Base-by-base conservation (phyloP, 2,329 filamentous ascomycete genomes). In the Exophiala bonariae region DNA sequence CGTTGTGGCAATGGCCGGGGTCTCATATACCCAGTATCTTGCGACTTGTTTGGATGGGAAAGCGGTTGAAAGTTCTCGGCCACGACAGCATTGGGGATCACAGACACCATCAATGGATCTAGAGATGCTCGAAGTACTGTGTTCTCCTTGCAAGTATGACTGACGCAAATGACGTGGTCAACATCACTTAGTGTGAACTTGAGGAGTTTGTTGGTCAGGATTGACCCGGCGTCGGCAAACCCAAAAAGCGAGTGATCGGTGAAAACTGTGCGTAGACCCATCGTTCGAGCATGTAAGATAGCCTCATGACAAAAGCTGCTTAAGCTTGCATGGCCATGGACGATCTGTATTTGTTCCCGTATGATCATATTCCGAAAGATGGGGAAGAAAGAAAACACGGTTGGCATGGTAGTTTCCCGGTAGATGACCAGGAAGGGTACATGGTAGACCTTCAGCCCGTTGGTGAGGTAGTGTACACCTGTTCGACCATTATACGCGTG, bases 121-220 rank as follows among this genome's bases (percentile, higher is more conserved):
- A 99, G 79, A 0, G 92, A 96, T 3, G 93, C 93, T 61, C 93
- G 81, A 8, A 99, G 80, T 5, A 97, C 93, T 0, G 93, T 99
- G 63, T 99, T 99, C 67, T 99, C 93, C 67, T 99, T 99, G 74
- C 92, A 96, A 31, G 93, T 99, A 74, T 99, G 91, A 69, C 90
- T 96, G 61, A 99, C 93, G 63, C 93, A 99, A 37, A 99, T 95
- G 52, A 95, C 91, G 76, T 99, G 93, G 63, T 97, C 93, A 11
- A 99, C 91, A 64, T 99, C 93, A 66, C 92, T 97, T 55, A 99
- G 67, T 0, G 83, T 92, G 63, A 99, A 99, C 66, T 99, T 99
- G 46, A 99, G 78, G 31, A 99, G 75, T 72, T 99, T 99, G 66
- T 99, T 99, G 23, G 92, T 95, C 49, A 99, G 75, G 55, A 99